These are phyloP conservation scores for Ogataea paradorogensis DNA, from an alignment of 805 yeast species.

Conservation along the genomic window DNA sequence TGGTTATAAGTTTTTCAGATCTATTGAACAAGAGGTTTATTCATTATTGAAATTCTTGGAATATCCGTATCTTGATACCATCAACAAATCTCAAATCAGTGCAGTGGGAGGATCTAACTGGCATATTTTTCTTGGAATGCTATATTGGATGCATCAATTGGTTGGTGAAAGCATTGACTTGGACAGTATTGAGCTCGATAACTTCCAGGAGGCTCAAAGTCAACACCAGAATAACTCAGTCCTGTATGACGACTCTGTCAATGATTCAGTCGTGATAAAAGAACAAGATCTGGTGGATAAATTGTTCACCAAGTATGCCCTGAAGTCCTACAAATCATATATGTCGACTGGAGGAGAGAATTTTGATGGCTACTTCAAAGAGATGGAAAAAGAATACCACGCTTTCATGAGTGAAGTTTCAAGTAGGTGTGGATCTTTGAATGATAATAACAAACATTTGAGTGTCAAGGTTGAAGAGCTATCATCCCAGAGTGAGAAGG, in stretches of 20 bases:
- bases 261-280: constrained; percentile 26
- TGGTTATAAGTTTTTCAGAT: constrained; percentile 61
- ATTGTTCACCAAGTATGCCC: constrained; percentile 47
- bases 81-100: constrained; percentile 79
- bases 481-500: constrained; percentile 42
- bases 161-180: constrained; percentile 40
- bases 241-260: constrained; percentile 23
- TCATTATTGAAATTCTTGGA: constrained; percentile 58
- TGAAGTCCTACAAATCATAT: constrained; percentile 65
- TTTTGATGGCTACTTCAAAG: constrained; percentile 50
- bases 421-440: constrained; percentile 41
- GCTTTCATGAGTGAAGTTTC: constrained; percentile 48
- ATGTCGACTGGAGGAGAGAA: constrained; percentile 59
- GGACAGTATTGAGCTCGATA: constrained; percentile 33
- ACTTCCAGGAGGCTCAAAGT: constrained; percentile 22
- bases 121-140: constrained; percentile 78
- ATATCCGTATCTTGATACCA: constrained; percentile 78
- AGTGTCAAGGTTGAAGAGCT: constrained; percentile 40
- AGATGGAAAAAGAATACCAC: constrained; percentile 56
- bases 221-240: constrained; percentile 26
- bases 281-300: constrained; percentile 30
- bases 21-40: constrained; percentile 75
- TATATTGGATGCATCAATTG: constrained; percentile 74
- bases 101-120: constrained; percentile 91
- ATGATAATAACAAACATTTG: constrained; percentile 39